Evolutionary conservation across 805 yeast genomes (phyloP), one percentile per base, ranked within the genome.

Genomic region (Metschnikowia anglica): DNA sequence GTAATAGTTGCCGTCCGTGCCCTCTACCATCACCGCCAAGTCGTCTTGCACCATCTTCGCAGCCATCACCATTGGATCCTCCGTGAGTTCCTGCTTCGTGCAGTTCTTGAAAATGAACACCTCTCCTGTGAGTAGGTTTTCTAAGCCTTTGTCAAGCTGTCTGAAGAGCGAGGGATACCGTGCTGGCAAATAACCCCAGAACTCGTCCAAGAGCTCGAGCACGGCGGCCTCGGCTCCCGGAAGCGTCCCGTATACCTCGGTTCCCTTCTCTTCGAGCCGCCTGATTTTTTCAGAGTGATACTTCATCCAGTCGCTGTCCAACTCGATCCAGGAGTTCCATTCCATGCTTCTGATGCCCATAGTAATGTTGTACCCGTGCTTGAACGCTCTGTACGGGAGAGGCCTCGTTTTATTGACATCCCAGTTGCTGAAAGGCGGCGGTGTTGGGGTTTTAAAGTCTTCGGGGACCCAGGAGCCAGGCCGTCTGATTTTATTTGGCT

Each of bases 341-440:
- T 79, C 77, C 83, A 81, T 75, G 44, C 65, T 66, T 49, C 88
- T 65, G 32, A 81, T 81, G 5, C 88, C 88, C 88, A 82, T 82
- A 18, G 83, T 82, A 37, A 82, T 73, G 51, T 66, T 73, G 56
- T 82, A 82, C 46, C 76, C 79, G 59, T 79, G 83, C 55, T 73
- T 80, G 63, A 82, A 83, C 0, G 88, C 85, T 36, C 86, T 65
- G 54, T 80, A 80, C n/a, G 85, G 81, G 27, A 77, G 55, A 1
- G 85, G 84, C 42, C 60, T 63, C 3, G 85, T 80, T 3, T 62
- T 63, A 10, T 61, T 59, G 37, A 75, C 58, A 42, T 74, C 72
- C 83, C 83, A 80, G 51, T 68, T 56, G 17, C 65, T 60, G 48
- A 54, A 79, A 8, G 75, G 70, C 20, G 59, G 55, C 5, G 85